phyloP scores from a whole-genome alignment of 148 eudicot species.

The Polygonum aviculare region DNA sequence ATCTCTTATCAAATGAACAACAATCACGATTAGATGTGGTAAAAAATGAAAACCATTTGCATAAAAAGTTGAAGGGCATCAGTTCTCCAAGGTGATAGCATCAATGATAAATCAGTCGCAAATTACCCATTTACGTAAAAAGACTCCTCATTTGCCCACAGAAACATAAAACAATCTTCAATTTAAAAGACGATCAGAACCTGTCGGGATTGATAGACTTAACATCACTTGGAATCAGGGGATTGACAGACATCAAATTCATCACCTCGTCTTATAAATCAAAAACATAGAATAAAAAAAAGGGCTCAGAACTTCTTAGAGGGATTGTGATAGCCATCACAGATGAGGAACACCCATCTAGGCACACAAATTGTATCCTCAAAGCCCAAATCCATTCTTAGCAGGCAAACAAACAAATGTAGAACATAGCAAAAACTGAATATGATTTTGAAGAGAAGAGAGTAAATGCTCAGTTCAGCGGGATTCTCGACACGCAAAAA shows the following conservation, averaged over 20 bases:
- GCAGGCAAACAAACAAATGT: neutral
- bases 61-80: neutral
- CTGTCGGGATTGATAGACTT: neutral
- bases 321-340: neutral
- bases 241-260: constrained; percentile 9
- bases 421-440: neutral
- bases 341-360: neutral
- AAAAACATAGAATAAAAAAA: neutral
- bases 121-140: constrained; percentile 3
- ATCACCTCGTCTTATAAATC: neutral
- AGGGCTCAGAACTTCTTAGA: constrained; percentile 1
- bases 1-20: neutral
- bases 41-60: neutral
- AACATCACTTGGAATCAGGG: neutral
- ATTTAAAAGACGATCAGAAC: neutral
- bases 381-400: neutral
- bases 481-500: constrained; percentile 41
- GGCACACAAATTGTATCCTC: neutral
- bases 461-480: constrained; percentile 43
- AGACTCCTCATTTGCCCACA: neutral
- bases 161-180: neutral
- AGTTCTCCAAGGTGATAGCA: constrained; percentile 7
- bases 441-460: neutral
- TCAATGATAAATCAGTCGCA: constrained; percentile 5
- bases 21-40: neutral